Percentiles rank a stretch among this genome's conserved stretches.
Conservation (phyloP, 768 basidiomycete species). For the Russula brevipes region DNA sequence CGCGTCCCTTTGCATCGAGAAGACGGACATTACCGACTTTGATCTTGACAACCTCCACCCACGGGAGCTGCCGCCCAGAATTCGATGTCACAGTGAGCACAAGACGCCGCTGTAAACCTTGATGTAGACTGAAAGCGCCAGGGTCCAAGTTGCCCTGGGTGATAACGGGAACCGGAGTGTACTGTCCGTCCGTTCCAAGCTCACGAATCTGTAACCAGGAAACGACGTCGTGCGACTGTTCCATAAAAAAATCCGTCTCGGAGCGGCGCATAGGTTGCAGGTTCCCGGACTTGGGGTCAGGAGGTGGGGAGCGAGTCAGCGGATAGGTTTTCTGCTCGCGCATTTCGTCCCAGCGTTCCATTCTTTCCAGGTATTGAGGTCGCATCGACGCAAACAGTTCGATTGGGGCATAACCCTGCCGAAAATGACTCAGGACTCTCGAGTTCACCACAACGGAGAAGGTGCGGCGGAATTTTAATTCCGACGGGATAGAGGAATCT, state of each 20-base stretch:
- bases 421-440: slow-evolving; percentile 67
- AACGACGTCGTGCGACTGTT: slow-evolving; percentile 87
- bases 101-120: slow-evolving; percentile 87
- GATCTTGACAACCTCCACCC: slow-evolving; percentile 73
- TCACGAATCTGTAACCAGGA: slow-evolving; percentile 85
- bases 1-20: slow-evolving; percentile 74
- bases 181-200: slow-evolving; percentile 77
- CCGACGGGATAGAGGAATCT: slow-evolving; percentile 62
- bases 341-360: slow-evolving; percentile 93
- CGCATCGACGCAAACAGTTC: slow-evolving; percentile 85
- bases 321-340: slow-evolving; percentile 63
- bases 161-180: slow-evolving; percentile 76
- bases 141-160: slow-evolving; percentile 71
- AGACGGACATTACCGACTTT: slow-evolving; percentile 80
- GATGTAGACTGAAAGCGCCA: slow-evolving; percentile 83
- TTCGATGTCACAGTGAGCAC: slow-evolving; percentile 73
- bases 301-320: slow-evolving; percentile 23
- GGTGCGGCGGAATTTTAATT: slow-evolving; percentile 76
- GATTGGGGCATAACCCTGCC: slow-evolving; percentile 74
- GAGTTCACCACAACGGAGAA: slow-evolving; percentile 74
- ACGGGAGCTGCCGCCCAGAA: slow-evolving; percentile 85
- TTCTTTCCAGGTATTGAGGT: slow-evolving; percentile 77
- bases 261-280: slow-evolving; percentile 82
- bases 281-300: slow-evolving; percentile 39
- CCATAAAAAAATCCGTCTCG: slow-evolving; percentile 85